Evolutionary conservation across 2,329 filamentous ascomycete species (phyloP).

Genomic region (Myriosclerotinia duriaeana): DNA sequence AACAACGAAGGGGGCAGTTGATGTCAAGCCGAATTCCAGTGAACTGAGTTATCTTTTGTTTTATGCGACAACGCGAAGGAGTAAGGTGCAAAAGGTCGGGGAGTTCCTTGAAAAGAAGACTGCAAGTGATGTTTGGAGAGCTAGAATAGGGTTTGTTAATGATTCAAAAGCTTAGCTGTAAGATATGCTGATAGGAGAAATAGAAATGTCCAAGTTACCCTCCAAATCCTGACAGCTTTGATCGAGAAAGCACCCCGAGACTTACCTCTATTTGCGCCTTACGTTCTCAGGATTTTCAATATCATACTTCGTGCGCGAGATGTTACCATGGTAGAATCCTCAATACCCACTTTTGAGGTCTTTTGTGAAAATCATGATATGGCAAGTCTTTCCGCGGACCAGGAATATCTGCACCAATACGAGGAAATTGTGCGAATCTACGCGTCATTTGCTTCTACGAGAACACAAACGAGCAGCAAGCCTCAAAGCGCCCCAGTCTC

Average conservation of each 20-base stretch:
- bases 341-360: constrained; percentile 78
- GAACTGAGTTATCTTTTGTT: constrained; percentile 96
- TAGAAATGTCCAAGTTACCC: constrained; percentile 90
- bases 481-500: constrained; percentile 68
- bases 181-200: constrained; percentile 29
- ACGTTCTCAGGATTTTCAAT: constrained; percentile 80
- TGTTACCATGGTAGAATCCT: constrained; percentile 90
- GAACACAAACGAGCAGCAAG: constrained; percentile 51
- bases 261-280: constrained; percentile 81
- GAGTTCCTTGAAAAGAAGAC: constrained; percentile 93
- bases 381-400: constrained; percentile 80
- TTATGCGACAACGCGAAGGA: constrained; percentile 90
- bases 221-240: constrained; percentile 86
- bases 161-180: not conserved
- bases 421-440: constrained; percentile 79
- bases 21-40: constrained; percentile 93
- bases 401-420: constrained; percentile 78
- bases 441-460: constrained; percentile 72
- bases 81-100: constrained; percentile 95
- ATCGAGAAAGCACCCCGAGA: constrained; percentile 93
- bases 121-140: constrained; percentile 84
- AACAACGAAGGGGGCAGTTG: constrained; percentile 84
- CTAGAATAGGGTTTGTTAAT: constrained; percentile 73
- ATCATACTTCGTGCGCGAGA: constrained; percentile 82
- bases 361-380: constrained; percentile 89